Evolutionary conservation across 208 protist species (phyloP).

Genomic region (Leptomonas pyrrhocoris): DNA sequence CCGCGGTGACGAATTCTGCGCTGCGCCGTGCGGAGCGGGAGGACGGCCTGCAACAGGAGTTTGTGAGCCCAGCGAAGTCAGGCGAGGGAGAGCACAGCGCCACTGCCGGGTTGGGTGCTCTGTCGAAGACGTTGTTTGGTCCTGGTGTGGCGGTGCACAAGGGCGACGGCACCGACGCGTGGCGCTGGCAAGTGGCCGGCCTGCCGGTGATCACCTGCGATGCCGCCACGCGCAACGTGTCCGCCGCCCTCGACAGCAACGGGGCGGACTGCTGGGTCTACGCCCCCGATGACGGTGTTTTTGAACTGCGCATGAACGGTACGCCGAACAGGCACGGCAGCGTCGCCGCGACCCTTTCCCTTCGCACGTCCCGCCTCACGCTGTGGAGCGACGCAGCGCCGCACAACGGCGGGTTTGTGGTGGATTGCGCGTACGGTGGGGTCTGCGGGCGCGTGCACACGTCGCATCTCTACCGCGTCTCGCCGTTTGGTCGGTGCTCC

Average conservation of each 20-base stretch:
- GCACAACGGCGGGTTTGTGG: conserved; percentile 31
- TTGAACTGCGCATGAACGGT: conserved; percentile 27
- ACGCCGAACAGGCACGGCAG: conserved; percentile 24
- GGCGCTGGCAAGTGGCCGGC: conserved; percentile 29
- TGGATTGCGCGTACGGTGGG: conserved; percentile 83
- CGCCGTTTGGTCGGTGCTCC: conserved; percentile 70
- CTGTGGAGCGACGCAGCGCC: conserved; percentile 15
- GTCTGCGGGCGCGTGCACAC: conserved; percentile 30
- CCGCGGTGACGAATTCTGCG: not conserved
- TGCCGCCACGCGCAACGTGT: not conserved
- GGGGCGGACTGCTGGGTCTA: conserved; percentile 15
- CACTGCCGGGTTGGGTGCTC: not conserved
- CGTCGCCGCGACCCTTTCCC: conserved; percentile 5
- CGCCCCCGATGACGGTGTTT: conserved; percentile 8
- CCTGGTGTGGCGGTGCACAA: conserved; percentile 9
- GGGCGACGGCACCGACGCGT: conserved; percentile 1
- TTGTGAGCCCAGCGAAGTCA: not conserved
- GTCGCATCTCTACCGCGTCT: conserved; percentile 58
- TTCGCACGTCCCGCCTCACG: not conserved
- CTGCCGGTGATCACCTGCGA: conserved; percentile 28
- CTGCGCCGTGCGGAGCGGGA: conserved; percentile 18
- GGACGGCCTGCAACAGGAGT: conserved; percentile 25
- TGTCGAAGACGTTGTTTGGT: conserved; percentile 15
- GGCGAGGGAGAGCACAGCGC: not conserved
- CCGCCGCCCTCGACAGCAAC: conserved; percentile 9